phyloP scores from a whole-genome alignment of 129 eudicot genomes.

The Escallonia rubra region DNA sequence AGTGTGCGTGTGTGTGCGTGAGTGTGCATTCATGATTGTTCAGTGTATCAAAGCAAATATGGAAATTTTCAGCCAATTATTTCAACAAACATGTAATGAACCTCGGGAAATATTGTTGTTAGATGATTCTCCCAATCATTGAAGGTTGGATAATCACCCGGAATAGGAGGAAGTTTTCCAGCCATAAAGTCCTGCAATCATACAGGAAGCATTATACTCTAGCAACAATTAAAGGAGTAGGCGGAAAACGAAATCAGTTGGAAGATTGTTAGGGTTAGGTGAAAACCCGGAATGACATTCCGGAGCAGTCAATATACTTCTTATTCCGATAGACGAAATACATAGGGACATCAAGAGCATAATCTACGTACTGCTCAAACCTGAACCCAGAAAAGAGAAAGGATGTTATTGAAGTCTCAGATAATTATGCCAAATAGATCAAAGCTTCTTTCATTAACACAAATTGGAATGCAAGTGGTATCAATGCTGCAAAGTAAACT shows the following conservation, averaged over 20 bases:
- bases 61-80: not conserved
- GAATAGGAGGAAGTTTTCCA: conserved; percentile 81
- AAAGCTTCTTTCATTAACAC: not conserved
- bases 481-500: conserved; percentile 2
- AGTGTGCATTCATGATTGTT: conserved; percentile 4
- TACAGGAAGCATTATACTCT: not conserved
- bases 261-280: conserved; percentile 17
- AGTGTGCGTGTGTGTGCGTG: no score
- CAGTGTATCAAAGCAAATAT: not conserved
- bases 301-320: conserved; percentile 79
- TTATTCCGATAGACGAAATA: conserved; percentile 86
- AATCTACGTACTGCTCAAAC: conserved; percentile 97
- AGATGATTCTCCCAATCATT: conserved; percentile 98
- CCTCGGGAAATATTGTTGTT: conserved; percentile 96
- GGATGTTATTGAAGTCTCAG: conserved; percentile 1
- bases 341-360: conserved; percentile 99
- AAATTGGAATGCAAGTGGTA: not conserved
- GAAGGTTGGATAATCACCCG: conserved; percentile 84
- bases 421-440: not conserved
- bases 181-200: conserved; percentile 74
- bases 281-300: conserved; percentile 87
- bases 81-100: conserved; percentile 11
- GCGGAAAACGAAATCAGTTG: not conserved
- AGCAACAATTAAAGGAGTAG: not conserved
- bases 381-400: conserved; percentile 31